A percentile compares a stretch with the other conserved stretches of the same genome.
Evolutionary conservation across 257 asterid species (phyloP).

Genomic region (Solanum microdontum): DNA sequence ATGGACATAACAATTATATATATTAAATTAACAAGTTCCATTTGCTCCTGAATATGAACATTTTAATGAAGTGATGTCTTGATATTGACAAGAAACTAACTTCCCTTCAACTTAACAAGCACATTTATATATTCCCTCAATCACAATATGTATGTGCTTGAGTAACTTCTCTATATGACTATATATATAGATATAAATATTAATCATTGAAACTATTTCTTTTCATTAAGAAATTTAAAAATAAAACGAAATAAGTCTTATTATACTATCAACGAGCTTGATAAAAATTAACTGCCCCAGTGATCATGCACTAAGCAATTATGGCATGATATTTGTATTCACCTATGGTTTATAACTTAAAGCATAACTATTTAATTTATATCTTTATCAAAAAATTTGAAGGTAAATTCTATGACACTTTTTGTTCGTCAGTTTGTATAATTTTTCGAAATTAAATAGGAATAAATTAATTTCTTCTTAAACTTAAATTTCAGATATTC

Average conservation of each 20-base stretch:
- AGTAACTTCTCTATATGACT: not conserved
- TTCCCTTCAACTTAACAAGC: not conserved
- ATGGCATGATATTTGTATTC: not conserved
- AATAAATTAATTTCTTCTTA: not conserved
- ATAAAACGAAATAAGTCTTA: not conserved
- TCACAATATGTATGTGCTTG: not conserved
- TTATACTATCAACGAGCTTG: not conserved
- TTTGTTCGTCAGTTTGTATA: not conserved
- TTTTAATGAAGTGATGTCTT: slow-evolving; percentile 3
- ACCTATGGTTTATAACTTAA: not conserved
- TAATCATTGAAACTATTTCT: not conserved
- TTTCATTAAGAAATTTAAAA: not conserved
- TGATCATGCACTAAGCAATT: not conserved
- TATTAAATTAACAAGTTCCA: not conserved
- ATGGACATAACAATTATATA: not conserved
- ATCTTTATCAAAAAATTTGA: not conserved
- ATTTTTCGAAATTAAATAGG: not conserved
- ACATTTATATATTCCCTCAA: not conserved
- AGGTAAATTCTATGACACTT: not conserved
- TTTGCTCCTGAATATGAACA: not conserved
- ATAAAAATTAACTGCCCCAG: not conserved
- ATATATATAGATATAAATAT: not conserved
- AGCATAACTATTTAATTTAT: not conserved
- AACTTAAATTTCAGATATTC: not conserved
- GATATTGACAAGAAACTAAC: slow-evolving; percentile 21